Evolutionary conservation across 1,284 basidiomycete genomes (phyloP), one percentile per base, ranked within the genome.

Genomic region (Irpex sp.): DNA sequence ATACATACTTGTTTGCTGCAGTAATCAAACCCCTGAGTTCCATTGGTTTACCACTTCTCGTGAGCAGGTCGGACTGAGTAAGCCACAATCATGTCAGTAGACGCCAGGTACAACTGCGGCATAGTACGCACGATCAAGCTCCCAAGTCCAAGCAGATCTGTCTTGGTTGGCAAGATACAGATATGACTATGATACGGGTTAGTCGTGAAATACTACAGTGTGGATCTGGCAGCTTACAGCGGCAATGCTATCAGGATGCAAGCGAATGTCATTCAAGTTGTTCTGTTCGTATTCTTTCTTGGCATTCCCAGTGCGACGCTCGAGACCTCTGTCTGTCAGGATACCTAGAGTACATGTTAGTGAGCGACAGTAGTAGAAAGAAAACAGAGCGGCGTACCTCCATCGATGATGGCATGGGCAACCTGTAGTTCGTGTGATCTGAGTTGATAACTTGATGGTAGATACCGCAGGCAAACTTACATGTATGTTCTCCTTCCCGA

Each of bases 401-500:
- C 80, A 65, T 81, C 80, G 53, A 81, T 75, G 64, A 82, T 74
- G n/a, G 72, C 87, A 73, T 89, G 85, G 7, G 85, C 83, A 37
- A 86, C 81, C 84, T 86, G 26, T 26, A 26, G 26, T 26, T 26
- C 26, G 26, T 26, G 26, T 26, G 26, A 26, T 26, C 26, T 26
- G 26, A 26, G 26, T 26, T 26, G 26, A 26, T 3, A 3, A 26
- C 39, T 43, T 15, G 15, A 43, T 9, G 15, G 15, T 11, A 11
- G 4, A 43, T 43, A 43, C 11, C 39, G 11, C 39, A 43, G 15
- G 11, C 39, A 9, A 43, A 49, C 74, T 80, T 58, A 88, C 89
- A 74, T 93, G 90, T 60, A 93, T 92, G 67, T 92, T 90, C 64
- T 92, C 77, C 70, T 87, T 86, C n/a, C 87, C 87, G 69, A 92